Percentiles rank a stretch among this genome's conserved stretches.
These are phyloP conservation scores for Babesia gibsoni DNA, from an alignment of 169 alveolate species.

Conservation along the genomic window DNA sequence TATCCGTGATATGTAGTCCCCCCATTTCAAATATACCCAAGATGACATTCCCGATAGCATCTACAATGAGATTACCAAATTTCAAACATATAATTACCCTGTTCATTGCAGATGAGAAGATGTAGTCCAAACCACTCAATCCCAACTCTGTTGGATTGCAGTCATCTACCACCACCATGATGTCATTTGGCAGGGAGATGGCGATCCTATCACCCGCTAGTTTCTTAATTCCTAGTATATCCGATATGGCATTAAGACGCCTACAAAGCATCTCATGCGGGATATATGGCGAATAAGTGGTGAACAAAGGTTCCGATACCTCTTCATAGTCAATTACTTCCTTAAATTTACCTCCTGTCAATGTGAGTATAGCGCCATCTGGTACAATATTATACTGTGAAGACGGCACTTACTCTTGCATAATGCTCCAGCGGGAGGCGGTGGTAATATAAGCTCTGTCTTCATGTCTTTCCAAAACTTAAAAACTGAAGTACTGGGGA, in stretches of 20 bases:
- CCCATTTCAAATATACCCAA: constrained; percentile 4
- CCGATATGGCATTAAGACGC: constrained; percentile 3
- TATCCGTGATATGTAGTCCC: neutral
- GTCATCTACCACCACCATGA: neutral
- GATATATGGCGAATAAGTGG: neutral
- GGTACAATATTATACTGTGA: no score
- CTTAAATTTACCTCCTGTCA: neutral
- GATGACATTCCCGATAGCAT: neutral
- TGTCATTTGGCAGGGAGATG: neutral
- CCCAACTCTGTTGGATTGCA: neutral
- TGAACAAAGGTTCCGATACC: neutral
- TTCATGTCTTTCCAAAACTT: no score
- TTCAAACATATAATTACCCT: neutral
- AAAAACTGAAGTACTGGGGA: no score
- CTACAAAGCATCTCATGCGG: neutral
- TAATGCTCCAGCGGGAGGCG: no score
- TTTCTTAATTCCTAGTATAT: neutral
- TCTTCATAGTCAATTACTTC: neutral
- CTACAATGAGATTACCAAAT: no score
- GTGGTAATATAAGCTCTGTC: no score
- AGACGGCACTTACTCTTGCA: no score
- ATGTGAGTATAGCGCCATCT: constrained; percentile 6
- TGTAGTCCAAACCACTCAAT: neutral
- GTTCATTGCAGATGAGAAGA: neutral
- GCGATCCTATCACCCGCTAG: neutral